Evolutionary conservation across 805 yeast genomes (phyloP), one percentile per base, ranked within the genome.

Genomic region (Ogataea pignaliae): DNA sequence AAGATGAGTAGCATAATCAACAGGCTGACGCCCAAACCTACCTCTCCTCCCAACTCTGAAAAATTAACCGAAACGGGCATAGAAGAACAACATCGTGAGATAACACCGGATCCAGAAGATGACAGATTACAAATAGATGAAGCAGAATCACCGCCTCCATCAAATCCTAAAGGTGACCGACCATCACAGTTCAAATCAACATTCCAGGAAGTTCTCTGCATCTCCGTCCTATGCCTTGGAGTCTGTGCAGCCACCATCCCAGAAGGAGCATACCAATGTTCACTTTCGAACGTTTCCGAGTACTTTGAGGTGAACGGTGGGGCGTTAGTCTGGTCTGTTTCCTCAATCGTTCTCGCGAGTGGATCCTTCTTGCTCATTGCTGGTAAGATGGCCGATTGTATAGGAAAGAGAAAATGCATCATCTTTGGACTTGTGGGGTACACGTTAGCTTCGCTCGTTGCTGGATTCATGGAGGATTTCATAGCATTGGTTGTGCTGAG

Each of bases 341-440:
- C 68, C 8, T 55, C 71, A 2, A 57, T 67, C 17, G 54, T 60
- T 15, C 53, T 70, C 3, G 62, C 70, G 13, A 57, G 56, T 36
- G 74, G 73, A 9, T 56, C 71, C 1, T 56, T 64, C 18, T 53
- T 70, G 11, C 53, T 70, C 35, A 45, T 70, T 11, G 58, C 65
- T 45, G 73, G 74, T 0, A 64, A 64, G 10, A 38, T 70, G 2
- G 64, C 72, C 4, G 75, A 70, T 46, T 51, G 59, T 11, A 45
- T 71, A 40, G 73, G 73, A 8, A 56, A 70, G 15, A 61, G 61
- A 37, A 54, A 58, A 13, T 47, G 61, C 29, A 59, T 68, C 7
- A 26, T 69, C 2, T 46, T 35, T 13, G 47, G 47, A 21, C 39
- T 47, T 8, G 10, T 33, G 0, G 40, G 47, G 1, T 53, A 64